phyloP scores from a whole-genome alignment of 2,329 filamentous ascomycete genomes.

The Colletotrichum tropicale region DNA sequence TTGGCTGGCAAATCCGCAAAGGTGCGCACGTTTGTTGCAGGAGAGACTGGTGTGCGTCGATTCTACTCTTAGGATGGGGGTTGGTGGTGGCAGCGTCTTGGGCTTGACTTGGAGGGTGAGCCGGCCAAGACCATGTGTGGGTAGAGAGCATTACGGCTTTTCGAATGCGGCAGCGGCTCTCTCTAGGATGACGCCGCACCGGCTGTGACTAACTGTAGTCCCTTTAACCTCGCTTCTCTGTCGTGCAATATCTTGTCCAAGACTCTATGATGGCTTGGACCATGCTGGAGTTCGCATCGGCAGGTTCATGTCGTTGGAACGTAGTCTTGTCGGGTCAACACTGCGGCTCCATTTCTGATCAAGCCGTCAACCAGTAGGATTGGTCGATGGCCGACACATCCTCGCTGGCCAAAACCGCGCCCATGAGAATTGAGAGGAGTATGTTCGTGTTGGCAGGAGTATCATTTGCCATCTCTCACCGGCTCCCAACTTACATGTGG shows the following conservation, averaged over 20 bases:
- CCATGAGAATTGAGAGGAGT: not conserved
- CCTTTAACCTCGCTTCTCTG: not conserved
- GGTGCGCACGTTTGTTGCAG: not conserved
- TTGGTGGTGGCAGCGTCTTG: not conserved
- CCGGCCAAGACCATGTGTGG: not conserved
- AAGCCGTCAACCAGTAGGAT: not conserved
- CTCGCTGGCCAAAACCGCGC: not conserved
- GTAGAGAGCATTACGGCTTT: not conserved
- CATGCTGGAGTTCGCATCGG: not conserved
- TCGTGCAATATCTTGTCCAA: not conserved
- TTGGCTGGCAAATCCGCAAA: constrained; percentile 3
- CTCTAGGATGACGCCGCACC: not conserved
- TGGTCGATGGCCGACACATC: not conserved
- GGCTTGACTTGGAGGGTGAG: not conserved
- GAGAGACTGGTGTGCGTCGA: not conserved
- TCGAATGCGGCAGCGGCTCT: not conserved
- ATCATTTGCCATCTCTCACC: not conserved
- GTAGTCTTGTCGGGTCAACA: not conserved
- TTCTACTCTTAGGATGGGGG: not conserved
- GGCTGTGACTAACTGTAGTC: not conserved
- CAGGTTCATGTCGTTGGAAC: not conserved
- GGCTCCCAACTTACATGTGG: not conserved
- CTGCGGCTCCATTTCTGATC: not conserved
- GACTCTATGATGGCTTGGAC: not conserved
- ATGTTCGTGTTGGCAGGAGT: constrained; percentile 7